Conservation (phyloP, 352 stramenopile genomes). For the Pythium dissotocum region DNA sequence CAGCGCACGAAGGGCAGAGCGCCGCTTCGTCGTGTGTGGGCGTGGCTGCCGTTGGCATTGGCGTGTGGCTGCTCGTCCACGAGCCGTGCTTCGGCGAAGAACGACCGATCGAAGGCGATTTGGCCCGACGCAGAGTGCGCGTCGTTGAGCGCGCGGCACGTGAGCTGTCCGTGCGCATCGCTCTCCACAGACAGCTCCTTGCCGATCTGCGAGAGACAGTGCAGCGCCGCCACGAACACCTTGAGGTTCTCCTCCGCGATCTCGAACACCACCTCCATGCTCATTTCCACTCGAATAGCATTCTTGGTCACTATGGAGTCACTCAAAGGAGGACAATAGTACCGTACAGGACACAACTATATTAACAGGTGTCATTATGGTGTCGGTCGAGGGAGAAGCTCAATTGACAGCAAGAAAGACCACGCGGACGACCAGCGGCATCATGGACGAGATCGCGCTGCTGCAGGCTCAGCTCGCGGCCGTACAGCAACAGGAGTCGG, state of each 20-base stretch:
- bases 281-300: neutral
- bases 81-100: slow-evolving; percentile 50
- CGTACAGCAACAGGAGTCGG: slow-evolving; percentile 76
- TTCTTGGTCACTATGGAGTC: slow-evolving; percentile 16
- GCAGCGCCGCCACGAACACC: slow-evolving; percentile 74
- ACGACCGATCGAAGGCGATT: slow-evolving; percentile 63
- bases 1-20: slow-evolving; percentile 60
- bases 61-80: neutral
- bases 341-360: slow-evolving; percentile 13
- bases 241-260: slow-evolving; percentile 76
- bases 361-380: neutral
- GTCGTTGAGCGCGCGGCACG: slow-evolving; percentile 77
- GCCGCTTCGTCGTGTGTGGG: neutral
- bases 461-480: slow-evolving; percentile 78
- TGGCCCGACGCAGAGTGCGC: slow-evolving; percentile 77
- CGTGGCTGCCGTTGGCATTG: slow-evolving; percentile 1
- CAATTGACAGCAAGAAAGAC: neutral
- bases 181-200: slow-evolving; percentile 82
- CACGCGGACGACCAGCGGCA: neutral
- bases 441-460: slow-evolving; percentile 84
- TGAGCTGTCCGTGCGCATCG: slow-evolving; percentile 51
- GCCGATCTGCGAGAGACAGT: slow-evolving; percentile 75
- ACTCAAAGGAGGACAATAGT: slow-evolving; percentile 5
- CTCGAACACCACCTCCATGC: slow-evolving; percentile 74
- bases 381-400: neutral